Evolutionary conservation across 2,329 filamentous ascomycete genomes (phyloP).

Genomic region (Phialophora macrospora): DNA sequence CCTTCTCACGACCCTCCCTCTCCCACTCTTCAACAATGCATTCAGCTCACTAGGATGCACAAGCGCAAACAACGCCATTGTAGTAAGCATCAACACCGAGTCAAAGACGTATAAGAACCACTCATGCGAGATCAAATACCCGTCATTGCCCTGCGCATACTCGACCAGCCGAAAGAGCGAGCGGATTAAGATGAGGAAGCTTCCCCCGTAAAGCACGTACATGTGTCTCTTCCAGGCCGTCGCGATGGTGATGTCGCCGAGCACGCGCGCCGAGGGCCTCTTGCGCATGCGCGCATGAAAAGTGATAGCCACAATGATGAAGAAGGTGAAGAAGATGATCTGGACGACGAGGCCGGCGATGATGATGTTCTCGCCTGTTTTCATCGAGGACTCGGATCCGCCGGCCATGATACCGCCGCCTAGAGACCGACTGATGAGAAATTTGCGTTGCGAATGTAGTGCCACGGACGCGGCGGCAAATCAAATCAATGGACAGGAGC

Average conservation of each 20-base stretch:
- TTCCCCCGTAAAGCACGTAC: conserved; percentile 40
- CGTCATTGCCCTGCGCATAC: conserved; percentile 42
- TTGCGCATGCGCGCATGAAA: conserved; percentile 16
- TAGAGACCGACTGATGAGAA: conserved; percentile 1
- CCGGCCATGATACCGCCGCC: conserved; percentile 28
- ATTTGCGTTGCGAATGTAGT: not conserved
- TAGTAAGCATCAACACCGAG: conserved; percentile 41
- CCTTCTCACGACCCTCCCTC: conserved; percentile 17
- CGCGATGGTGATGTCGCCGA: not conserved
- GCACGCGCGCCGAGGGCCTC: conserved; percentile 9
- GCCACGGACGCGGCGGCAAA: not conserved
- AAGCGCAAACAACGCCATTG: conserved; percentile 23
- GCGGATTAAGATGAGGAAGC: conserved; percentile 42
- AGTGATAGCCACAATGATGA: conserved; percentile 53
- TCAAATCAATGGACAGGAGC: not conserved
- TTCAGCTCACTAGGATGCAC: conserved; percentile 27
- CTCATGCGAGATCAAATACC: conserved; percentile 43
- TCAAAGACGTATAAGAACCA: conserved; percentile 45
- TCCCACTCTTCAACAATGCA: conserved; percentile 15
- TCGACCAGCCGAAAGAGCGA: conserved; percentile 44
- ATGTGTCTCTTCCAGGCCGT: conserved; percentile 47
- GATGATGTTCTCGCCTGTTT: conserved; percentile 52
- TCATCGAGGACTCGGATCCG: conserved; percentile 32
- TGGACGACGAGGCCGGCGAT: conserved; percentile 54
- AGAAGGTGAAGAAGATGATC: conserved; percentile 57